Percentiles rank a stretch among this genome's conserved stretches.
These are phyloP conservation scores for Meripilus lineatus DNA, from an alignment of 1,284 basidiomycete genomes.

Conservation along the genomic window DNA sequence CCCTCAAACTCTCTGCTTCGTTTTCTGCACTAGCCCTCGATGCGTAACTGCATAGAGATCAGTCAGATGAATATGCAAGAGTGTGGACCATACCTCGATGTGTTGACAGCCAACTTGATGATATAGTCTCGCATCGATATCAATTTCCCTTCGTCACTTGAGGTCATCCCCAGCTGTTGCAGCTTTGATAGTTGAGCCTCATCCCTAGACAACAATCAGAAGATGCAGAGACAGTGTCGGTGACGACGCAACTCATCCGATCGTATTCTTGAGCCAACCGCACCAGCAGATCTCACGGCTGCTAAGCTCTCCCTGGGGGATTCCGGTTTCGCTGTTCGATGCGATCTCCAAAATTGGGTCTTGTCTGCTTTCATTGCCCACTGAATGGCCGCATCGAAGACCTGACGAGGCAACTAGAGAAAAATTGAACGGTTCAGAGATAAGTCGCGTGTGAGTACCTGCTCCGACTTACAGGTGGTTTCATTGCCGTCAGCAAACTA, in stretches of 20 bases:
- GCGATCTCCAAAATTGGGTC: conserved; percentile 70
- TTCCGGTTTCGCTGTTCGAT: conserved; percentile 50
- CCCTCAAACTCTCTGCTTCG: conserved; percentile 62
- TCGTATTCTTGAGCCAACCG: conserved; percentile 43
- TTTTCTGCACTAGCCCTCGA: conserved; percentile 56
- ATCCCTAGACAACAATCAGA: conserved; percentile 47
- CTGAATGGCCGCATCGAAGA: conserved; percentile 81
- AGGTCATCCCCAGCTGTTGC: conserved; percentile 78
- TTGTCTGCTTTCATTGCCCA: conserved; percentile 85
- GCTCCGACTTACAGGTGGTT: conserved; percentile 63
- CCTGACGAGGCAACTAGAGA: conserved; percentile 65
- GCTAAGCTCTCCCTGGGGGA: conserved; percentile 66
- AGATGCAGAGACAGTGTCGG: conserved; percentile 3
- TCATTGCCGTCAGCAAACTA: conserved; percentile 70
- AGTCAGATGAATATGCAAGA: neutral
- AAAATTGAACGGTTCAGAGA: neutral
- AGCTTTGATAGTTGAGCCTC: conserved; percentile 69
- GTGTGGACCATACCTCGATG: neutral
- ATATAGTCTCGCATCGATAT: conserved; percentile 87
- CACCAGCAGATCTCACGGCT: conserved; percentile 49
- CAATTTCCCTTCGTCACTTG: conserved; percentile 77
- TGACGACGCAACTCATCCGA: conserved; percentile 62
- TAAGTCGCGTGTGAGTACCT: neutral
- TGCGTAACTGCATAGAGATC: conserved; percentile 43
- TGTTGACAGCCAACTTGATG: conserved; percentile 65